These are phyloP conservation scores for Capsicum chinense DNA, from an alignment of 257 asterid genomes.

Conservation along the genomic window DNA sequence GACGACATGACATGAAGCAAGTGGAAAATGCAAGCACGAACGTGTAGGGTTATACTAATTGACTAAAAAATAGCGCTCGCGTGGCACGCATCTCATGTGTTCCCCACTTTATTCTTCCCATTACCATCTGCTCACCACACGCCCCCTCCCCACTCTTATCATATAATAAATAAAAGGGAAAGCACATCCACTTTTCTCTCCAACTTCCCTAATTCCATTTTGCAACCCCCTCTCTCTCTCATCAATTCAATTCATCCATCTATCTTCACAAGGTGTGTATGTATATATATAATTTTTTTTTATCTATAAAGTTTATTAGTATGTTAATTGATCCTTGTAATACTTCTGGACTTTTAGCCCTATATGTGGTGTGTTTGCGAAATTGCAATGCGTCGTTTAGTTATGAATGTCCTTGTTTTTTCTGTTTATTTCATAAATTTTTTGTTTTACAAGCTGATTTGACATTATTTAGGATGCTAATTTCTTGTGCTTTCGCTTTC, in stretches of 20 bases:
- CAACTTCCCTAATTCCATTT: constrained; percentile 2
- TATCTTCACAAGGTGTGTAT: background rate
- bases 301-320: background rate
- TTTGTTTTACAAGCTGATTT: background rate
- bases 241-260: background rate
- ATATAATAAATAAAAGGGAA: background rate
- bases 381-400: background rate
- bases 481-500: background rate
- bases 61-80: constrained; percentile 32
- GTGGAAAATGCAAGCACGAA: constrained; percentile 25
- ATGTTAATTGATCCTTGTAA: background rate
- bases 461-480: background rate
- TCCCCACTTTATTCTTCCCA: constrained; percentile 33
- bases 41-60: constrained; percentile 22
- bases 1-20: constrained; percentile 12
- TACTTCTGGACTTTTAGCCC: background rate
- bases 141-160: constrained; percentile 33
- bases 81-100: constrained; percentile 34
- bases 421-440: background rate
- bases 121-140: constrained; percentile 53
- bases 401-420: background rate
- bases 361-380: background rate
- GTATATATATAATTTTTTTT: background rate
- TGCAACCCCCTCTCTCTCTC: background rate
- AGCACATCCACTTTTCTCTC: background rate